Evolutionary conservation across 768 basidiomycete genomes (phyloP), one percentile per base, ranked within the genome.

Genomic region (Tephrocybe sp.): DNA sequence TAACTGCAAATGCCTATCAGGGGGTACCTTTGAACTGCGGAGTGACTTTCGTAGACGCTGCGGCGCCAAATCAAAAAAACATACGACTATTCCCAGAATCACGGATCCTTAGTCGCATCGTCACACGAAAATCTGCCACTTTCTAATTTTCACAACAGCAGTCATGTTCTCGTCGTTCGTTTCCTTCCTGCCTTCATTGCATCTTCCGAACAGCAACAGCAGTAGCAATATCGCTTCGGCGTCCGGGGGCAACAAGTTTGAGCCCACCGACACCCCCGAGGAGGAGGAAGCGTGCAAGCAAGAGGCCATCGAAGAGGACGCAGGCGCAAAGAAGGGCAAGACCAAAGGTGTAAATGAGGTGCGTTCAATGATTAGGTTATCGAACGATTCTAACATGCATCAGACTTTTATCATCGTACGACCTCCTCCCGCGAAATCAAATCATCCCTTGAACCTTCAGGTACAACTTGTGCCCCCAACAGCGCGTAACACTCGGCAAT

Each of bases 291-390:
- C 59, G 3, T 64, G 58, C 23, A 54, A 53, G 51, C 30, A 61
- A 47, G 39, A 63, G 45, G 20, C 58, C 18, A 28, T 47, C n/a
- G 56, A 56, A 14, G 67, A 69, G 43, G 66, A 73, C 18, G 54
- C 53, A 11, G 69, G 65, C 30, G 60, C 62, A 7, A 69, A 71
- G 43, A 80, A 74, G 67, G 25, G 47, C 33, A 80, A 75, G 64
- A 74, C 72, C 54, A 75, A 68, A 64, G 68, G 64, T 37, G 65
- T 73, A 7, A 77, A 77, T 60, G 82, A 84, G 72, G 82, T 80
- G 46, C 44, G 69, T 57, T 14, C 23, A 25, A 21, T 12, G 18
- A 40, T 40, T 50, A 46, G 24, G 47, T 45, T 12, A 47, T 54
- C 43, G 33, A 34, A 49, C 50, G 23, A 54, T 17, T n/a, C 9